Conservation (phyloP, 371 early-diverging fungal species). For the Mucor piriformis region DNA sequence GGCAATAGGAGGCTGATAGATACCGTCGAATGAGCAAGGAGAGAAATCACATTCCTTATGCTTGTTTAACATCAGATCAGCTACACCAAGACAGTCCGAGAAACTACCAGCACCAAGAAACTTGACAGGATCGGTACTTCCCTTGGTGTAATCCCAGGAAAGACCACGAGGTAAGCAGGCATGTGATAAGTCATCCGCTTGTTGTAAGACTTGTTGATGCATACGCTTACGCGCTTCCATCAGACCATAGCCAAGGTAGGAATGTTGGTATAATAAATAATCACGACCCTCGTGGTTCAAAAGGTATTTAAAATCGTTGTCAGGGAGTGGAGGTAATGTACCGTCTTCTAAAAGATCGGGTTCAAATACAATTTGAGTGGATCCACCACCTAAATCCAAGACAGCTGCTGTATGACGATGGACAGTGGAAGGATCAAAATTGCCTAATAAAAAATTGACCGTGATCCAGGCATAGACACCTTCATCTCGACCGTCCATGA, state of each 20-base stretch:
- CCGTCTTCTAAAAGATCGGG: conserved; percentile 63
- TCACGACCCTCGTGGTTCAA: conserved; percentile 69
- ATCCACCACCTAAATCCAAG: conserved; percentile 96
- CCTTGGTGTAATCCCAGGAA: conserved; percentile 32
- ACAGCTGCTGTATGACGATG: conserved; percentile 80
- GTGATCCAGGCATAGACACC: conserved; percentile 98
- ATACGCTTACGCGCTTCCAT: conserved; percentile 86
- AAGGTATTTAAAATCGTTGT: conserved; percentile 70
- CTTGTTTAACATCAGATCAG: conserved; percentile 64
- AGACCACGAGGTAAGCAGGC: conserved; percentile 63
- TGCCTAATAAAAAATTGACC: conserved; percentile 86
- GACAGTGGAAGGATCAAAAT: conserved; percentile 45
- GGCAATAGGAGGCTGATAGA: conserved; percentile 82
- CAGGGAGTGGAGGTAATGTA: conserved; percentile 42
- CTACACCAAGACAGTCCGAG: conserved; percentile 53
- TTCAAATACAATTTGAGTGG: conserved; percentile 97
- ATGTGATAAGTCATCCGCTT: conserved; percentile 34
- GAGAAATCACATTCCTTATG: conserved; percentile 54
- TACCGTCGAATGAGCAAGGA: conserved; percentile 91
- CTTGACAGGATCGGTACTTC: conserved; percentile 20
- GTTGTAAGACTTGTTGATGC: conserved; percentile 31
- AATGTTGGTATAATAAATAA: conserved; percentile 91
- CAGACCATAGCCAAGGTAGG: conserved; percentile 91
- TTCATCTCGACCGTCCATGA: conserved; percentile 96
- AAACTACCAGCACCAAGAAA: conserved; percentile 52